Base-by-base conservation (phyloP, 805 yeast genomes). In the Saccharomycopsis capsularis region DNA sequence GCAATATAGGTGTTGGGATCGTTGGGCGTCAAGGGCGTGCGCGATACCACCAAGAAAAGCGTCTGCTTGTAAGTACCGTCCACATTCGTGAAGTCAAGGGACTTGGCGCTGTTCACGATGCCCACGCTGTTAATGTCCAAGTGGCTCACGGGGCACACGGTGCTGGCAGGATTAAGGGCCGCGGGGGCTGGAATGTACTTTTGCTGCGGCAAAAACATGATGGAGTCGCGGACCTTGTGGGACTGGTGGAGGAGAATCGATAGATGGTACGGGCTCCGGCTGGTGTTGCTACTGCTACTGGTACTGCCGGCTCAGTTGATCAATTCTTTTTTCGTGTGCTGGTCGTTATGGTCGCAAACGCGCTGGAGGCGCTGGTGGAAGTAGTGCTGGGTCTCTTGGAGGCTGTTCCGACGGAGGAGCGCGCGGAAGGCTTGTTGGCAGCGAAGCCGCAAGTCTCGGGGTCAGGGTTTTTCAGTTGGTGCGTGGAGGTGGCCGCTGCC, bases 1-100 rank as follows among this genome's bases (percentile, higher is more conserved):
- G 56, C 52, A 34, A 53, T 37, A 37, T 53, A 53, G 21, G 56
- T 53, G 30, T 53, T 47, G 2, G 56, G 56, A 32, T 53, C 56
- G 9, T 42, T 52, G 21, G 16, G 27, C 21, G 42, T 7, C 21
- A 53, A 35, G 6, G 56, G 55, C 13, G 55, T 51, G 29, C 56
- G 37, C 5, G 54, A 46, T 3, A 53, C 40, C 15, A 51, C 40
- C 43, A 53, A 34, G 34, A 48, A 53, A 19, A 45, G 16, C 4
- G 47, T n/a, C 41, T 50, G 54, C 27, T 42, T 47, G 42, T 53
- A 53, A 11, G 34, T 23, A 15, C 56, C 56, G 18, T 53, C 56
- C 15, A 40, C 40, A 35, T 47, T 48, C 21, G 41, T 34, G 27
- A 53, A 44, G 21, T 48, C 46, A 5, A 50, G 35, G 15, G 44